phyloP scores from a whole-genome alignment of 345 rosid genomes.

The Camelina neglecta region DNA sequence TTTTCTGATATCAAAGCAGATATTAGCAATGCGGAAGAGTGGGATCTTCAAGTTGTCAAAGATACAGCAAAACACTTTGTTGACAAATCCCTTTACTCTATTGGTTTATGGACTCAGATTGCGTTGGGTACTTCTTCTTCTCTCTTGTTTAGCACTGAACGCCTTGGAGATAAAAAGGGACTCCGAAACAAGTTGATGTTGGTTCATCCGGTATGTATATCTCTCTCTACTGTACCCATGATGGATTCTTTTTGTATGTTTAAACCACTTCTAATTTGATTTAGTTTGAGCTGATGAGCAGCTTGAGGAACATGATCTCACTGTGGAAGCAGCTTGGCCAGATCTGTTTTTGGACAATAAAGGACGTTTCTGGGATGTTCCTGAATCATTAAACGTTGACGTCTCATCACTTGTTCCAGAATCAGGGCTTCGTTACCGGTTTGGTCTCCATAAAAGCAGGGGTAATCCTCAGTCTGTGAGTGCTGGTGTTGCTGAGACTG shows the following conservation, averaged over 20 bases:
- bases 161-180: conserved; percentile 60
- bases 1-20: conserved; percentile 64
- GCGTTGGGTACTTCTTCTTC: conserved; percentile 57
- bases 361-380: conserved; percentile 88
- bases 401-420: conserved; percentile 61
- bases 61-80: conserved; percentile 66
- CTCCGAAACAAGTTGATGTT: conserved; percentile 66
- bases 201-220: conserved; percentile 63
- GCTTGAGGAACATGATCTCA: conserved; percentile 78
- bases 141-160: conserved; percentile 57
- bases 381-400: conserved; percentile 75
- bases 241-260: conserved; percentile 8
- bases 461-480: conserved; percentile 63
- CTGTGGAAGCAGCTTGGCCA: conserved; percentile 88
- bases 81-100: conserved; percentile 74
- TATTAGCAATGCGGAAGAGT: conserved; percentile 53
- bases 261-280: not conserved
- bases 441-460: conserved; percentile 67
- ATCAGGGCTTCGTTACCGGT: conserved; percentile 67
- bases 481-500: conserved; percentile 33
- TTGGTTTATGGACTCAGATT: conserved; percentile 68
- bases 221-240: not conserved
- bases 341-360: conserved; percentile 73
- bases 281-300: conserved; percentile 40
- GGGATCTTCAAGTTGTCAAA: conserved; percentile 55